Conservation (phyloP, 768 basidiomycete genomes). For the Rhizopogon sp. region DNA sequence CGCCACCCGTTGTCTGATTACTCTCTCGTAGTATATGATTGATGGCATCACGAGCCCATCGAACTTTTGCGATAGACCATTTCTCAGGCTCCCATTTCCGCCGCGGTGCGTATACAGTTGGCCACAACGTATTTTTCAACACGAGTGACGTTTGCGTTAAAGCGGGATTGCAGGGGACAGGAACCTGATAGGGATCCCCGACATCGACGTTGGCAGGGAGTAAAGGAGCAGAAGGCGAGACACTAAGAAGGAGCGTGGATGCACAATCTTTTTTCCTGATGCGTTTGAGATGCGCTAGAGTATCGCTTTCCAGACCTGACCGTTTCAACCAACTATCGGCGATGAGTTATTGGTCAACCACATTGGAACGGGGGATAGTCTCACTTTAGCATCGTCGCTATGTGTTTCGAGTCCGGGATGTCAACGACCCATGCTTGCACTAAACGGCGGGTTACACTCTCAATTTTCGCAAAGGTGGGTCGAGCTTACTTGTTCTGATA, state of each 20-base stretch:
- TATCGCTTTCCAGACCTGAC: conserved; percentile 51
- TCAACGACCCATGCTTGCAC: conserved; percentile 78
- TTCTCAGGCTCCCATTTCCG: conserved; percentile 60
- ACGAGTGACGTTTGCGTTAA: conserved; percentile 59
- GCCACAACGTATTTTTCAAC: conserved; percentile 79
- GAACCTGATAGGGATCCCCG: conserved; percentile 45
- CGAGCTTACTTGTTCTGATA: conserved; percentile 34
- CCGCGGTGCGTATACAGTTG: conserved; percentile 68
- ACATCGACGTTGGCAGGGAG: conserved; percentile 48
- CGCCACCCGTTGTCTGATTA: conserved; percentile 43
- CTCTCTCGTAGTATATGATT: conserved; percentile 46
- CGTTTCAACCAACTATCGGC: conserved; percentile 63
- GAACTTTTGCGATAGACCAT: conserved; percentile 62
- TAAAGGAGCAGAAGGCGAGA: conserved; percentile 35
- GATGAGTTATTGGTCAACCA: not conserved
- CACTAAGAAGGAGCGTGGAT: conserved; percentile 53
- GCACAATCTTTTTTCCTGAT: conserved; percentile 49
- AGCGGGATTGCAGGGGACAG: conserved; percentile 66
- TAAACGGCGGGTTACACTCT: conserved; percentile 19
- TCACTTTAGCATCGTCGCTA: conserved; percentile 60
- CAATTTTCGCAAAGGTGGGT: not conserved
- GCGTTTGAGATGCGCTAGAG: conserved; percentile 73
- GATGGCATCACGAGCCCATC: conserved; percentile 77
- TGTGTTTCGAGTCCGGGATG: conserved; percentile 55
- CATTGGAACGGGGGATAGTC: conserved; percentile 4